phyloP scores from a whole-genome alignment of 2,329 filamentous ascomycete species.

The Fusarium papillatum region DNA sequence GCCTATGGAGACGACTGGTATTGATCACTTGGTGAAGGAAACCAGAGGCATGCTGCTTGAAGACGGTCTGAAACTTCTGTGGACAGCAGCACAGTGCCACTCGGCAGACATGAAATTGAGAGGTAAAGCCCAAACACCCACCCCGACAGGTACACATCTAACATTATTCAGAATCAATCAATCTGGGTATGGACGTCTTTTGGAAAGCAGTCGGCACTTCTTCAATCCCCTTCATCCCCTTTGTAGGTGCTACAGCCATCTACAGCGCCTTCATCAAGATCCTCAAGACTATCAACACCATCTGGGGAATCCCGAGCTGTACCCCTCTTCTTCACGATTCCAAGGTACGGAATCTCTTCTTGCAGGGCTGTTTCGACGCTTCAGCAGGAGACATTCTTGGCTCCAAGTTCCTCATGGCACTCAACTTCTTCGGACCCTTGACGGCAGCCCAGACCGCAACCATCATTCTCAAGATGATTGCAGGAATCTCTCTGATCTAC shows the following conservation, averaged over 20 bases:
- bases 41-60: background rate
- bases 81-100: background rate
- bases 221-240: background rate
- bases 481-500: background rate
- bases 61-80: background rate
- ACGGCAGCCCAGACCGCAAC: background rate
- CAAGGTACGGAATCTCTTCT: background rate
- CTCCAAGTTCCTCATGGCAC: background rate
- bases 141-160: background rate
- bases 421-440: background rate
- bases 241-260: background rate
- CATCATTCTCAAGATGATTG: background rate
- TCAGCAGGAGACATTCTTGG: background rate
- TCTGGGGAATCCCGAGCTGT: background rate
- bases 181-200: background rate
- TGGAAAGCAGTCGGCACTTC: background rate
- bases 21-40: background rate
- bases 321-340: background rate
- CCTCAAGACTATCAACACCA: conserved; percentile 1
- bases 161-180: background rate
- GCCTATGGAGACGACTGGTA: background rate
- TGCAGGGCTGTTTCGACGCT: background rate
- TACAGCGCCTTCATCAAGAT: conserved; percentile 1
- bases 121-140: background rate
- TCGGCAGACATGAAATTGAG: background rate